Evolutionary conservation across 1,284 basidiomycete genomes (phyloP), one percentile per base, ranked within the genome.

Genomic region (Apiotrichum domesticum): DNA sequence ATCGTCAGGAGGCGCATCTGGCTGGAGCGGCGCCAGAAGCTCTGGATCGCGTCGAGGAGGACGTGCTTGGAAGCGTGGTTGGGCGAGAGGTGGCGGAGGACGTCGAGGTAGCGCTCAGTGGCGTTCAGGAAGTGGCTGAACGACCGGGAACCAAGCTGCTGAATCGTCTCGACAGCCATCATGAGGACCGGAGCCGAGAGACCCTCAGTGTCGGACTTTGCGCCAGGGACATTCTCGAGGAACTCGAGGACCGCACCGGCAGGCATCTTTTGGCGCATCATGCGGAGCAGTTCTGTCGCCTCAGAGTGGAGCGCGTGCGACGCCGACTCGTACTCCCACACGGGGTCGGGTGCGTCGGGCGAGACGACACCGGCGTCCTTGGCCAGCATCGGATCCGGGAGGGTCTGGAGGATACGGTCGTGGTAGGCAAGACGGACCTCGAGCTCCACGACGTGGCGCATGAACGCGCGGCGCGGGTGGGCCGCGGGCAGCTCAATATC

Each of bases 71-170:
- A 77, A 3, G 68, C 84, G 0, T 79, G 66, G 57, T 79, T 82
- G 1, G 83, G 79, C 13, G 79, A 83, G 45, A 98, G 79, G 52
- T 82, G 82, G 15, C 92, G 87, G 7, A 98, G 81, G 0, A 98
- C 79, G 10, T 85, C 83, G n/a, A 98, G 85, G 75, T 98, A 98
- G 6, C 91, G 86, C 74, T 99, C 96, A 61, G 98, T 91, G 6
- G 94, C 93, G 74, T 98, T 98, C 62, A 98, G 84, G 69, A 98
- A 87, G 75, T 99, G 96, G 0, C 94, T 98, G 80, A 99, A 98
- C 2, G 93, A 97, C 15, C 95, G 86, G 9, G 88, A 86, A 50
- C 96, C 96, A 55, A 98, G 88, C 68, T 88, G 85, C 6, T 98
- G 82, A 2, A 98, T 82, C 10, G 87, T 89, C 70, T 98, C 93